phyloP scores from a whole-genome alignment of 2,329 filamentous ascomycete species.

The Fusarium setosum region DNA sequence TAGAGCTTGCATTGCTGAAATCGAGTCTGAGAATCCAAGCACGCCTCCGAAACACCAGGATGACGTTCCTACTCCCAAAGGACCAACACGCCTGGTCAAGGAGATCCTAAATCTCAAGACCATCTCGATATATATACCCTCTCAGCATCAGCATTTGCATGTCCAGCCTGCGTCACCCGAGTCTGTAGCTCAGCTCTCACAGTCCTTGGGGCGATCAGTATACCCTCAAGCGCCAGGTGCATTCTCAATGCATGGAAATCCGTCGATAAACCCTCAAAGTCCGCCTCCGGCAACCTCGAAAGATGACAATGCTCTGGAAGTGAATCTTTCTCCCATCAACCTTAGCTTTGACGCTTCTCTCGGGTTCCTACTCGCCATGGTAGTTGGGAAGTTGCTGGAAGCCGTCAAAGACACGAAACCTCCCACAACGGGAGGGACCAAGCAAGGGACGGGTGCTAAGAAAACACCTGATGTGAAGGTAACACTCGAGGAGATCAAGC shows the following conservation, averaged over 20 bases:
- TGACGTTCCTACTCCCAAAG: slow-evolving; percentile 61
- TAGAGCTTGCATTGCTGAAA: slow-evolving; percentile 35
- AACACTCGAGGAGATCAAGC: slow-evolving; percentile 59
- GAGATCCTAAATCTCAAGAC: slow-evolving; percentile 62
- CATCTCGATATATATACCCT: slow-evolving; percentile 67
- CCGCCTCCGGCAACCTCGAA: not conserved
- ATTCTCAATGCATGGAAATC: slow-evolving; percentile 62
- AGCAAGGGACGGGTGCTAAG: slow-evolving; percentile 23
- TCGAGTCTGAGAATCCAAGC: slow-evolving; percentile 20
- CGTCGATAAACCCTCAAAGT: slow-evolving; percentile 17
- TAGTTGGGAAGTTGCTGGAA: slow-evolving; percentile 61
- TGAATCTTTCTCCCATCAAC: slow-evolving; percentile 63
- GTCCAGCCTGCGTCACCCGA: slow-evolving; percentile 46
- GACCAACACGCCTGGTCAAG: slow-evolving; percentile 65
- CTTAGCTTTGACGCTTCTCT: slow-evolving; percentile 68
- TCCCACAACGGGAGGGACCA: slow-evolving; percentile 3
- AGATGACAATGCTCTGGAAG: slow-evolving; percentile 54
- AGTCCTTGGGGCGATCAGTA: slow-evolving; percentile 51
- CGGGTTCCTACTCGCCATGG: slow-evolving; percentile 64
- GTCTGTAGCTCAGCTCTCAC: slow-evolving; percentile 42
- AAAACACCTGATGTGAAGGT: slow-evolving; percentile 56
- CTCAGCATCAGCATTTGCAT: slow-evolving; percentile 58
- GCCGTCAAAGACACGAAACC: slow-evolving; percentile 50
- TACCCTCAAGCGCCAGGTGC: slow-evolving; percentile 69
- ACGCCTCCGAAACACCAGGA: slow-evolving; percentile 45